Conservation (phyloP, 305 asterid genomes). For the Fraxinus ornus region DNA sequence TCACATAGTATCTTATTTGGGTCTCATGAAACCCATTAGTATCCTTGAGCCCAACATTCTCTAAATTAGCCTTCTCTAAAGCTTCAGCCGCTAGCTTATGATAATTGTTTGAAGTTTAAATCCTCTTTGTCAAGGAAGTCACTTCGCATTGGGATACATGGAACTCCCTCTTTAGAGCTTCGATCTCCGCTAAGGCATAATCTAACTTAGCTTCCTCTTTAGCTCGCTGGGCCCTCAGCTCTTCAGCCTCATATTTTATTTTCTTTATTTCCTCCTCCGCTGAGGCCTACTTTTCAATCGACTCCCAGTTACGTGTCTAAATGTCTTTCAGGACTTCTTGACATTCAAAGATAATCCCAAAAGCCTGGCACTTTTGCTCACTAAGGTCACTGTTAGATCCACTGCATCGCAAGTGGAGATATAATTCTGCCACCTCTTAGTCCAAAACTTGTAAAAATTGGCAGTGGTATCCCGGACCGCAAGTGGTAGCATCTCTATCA, state of each 20-base stretch:
- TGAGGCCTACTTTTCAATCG: background rate
- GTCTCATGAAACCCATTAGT: background rate
- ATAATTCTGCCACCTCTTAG: background rate
- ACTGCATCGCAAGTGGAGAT: background rate
- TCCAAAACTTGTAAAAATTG: background rate
- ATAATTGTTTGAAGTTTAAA: background rate
- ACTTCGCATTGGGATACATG: background rate
- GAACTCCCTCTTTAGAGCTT: background rate
- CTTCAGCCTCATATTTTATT: background rate
- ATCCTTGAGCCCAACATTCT: background rate
- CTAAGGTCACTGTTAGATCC: background rate
- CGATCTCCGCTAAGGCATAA: background rate
- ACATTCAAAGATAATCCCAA: background rate
- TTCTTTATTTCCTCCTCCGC: background rate
- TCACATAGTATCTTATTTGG: background rate
- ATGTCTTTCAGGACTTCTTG: background rate
- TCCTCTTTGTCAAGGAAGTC: background rate
- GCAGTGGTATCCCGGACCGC: background rate
- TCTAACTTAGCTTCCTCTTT: background rate
- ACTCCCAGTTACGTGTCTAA: background rate
- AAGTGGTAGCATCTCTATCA: background rate
- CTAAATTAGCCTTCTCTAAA: background rate
- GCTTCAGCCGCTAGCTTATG: background rate
- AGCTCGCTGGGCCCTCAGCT: background rate
- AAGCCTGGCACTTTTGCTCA: background rate